Percentiles rank a stretch among this genome's conserved stretches.
phyloP scores from a whole-genome alignment of 108 stramenopile species.

The Nannochloropsis gaditana region DNA sequence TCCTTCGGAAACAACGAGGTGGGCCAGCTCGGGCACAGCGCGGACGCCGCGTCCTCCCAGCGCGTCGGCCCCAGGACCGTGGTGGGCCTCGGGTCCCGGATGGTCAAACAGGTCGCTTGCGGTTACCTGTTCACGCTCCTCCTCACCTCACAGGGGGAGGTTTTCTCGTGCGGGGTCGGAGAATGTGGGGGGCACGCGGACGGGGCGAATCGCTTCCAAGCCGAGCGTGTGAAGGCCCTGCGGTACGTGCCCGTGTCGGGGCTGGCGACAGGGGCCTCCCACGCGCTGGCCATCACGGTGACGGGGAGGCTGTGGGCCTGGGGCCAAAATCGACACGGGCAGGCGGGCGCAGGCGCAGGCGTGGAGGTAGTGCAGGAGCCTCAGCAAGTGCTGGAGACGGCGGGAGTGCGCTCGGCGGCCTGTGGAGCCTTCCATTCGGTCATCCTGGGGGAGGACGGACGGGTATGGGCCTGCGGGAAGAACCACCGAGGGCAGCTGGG shows the following conservation, averaged over 20 bases:
- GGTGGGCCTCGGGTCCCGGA: neutral
- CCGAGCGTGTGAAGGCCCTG: conserved; percentile 20
- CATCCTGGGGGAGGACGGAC: neutral
- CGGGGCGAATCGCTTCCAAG: neutral
- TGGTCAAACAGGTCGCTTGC: conserved; percentile 26
- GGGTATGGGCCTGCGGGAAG: neutral
- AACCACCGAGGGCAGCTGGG: neutral
- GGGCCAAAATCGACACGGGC: conserved; percentile 25
- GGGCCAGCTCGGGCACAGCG: conserved; percentile 55
- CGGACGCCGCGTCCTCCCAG: conserved; percentile 24
- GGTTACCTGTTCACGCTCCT: conserved; percentile 6
- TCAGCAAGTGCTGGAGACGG: neutral
- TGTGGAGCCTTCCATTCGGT: conserved; percentile 4
- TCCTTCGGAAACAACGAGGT: conserved; percentile 51
- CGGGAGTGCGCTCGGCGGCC: neutral
- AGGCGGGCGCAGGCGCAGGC: neutral
- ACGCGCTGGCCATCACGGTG: conserved; percentile 27
- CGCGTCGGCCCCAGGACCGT: conserved; percentile 34
- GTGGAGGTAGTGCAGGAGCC: neutral
- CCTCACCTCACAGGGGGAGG: neutral
- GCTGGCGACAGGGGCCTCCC: conserved; percentile 21
- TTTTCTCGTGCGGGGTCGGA: conserved; percentile 21
- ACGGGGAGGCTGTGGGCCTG: conserved; percentile 32
- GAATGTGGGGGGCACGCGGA: neutral
- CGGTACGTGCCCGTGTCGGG: neutral